phyloP scores from a whole-genome alignment of 2,329 filamentous ascomycete species.

The Alternaria arborescens region DNA sequence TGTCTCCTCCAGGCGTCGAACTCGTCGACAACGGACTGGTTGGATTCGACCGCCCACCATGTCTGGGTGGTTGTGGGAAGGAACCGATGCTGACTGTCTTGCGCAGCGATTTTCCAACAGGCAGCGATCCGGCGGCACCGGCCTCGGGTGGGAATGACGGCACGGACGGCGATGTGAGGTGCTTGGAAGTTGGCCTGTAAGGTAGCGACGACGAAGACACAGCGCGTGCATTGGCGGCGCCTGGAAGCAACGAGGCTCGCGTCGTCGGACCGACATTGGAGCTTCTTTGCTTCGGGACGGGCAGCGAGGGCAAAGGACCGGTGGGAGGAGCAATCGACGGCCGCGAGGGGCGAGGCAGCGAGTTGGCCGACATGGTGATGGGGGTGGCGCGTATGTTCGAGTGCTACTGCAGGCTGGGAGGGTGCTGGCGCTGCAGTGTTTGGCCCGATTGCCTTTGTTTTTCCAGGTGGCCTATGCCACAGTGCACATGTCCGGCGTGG shows the following conservation, averaged over 20 bases:
- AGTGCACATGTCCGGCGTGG: conserved; percentile 39
- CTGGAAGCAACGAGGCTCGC: conserved; percentile 42
- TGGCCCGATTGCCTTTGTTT: conserved; percentile 21
- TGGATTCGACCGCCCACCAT: conserved; percentile 60
- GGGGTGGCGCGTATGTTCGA: conserved; percentile 15
- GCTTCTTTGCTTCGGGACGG: conserved; percentile 74
- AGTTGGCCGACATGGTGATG: conserved; percentile 60
- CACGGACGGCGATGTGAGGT: conserved; percentile 51
- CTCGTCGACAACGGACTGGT: conserved; percentile 60
- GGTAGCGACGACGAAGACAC: conserved; percentile 47
- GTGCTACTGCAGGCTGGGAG: conserved; percentile 12
- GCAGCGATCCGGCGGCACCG: conserved; percentile 46
- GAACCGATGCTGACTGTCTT: conserved; percentile 94
- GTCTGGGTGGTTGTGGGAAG: conserved; percentile 87
- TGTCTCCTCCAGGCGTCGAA: conserved; percentile 56
- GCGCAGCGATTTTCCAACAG: conserved; percentile 72
- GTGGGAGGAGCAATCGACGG: conserved; percentile 72
- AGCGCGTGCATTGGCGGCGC: conserved; percentile 36
- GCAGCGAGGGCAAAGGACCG: conserved; percentile 76
- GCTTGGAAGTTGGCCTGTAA: conserved; percentile 36
- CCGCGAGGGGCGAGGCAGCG: conserved; percentile 72
- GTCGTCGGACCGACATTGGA: conserved; percentile 50
- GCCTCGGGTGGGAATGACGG: conserved; percentile 58
- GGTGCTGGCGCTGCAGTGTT: conserved; percentile 20
- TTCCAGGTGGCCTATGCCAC: conserved; percentile 27